phyloP scores from a whole-genome alignment of 2,329 filamentous ascomycete species.

The Venturia aucupariae region DNA sequence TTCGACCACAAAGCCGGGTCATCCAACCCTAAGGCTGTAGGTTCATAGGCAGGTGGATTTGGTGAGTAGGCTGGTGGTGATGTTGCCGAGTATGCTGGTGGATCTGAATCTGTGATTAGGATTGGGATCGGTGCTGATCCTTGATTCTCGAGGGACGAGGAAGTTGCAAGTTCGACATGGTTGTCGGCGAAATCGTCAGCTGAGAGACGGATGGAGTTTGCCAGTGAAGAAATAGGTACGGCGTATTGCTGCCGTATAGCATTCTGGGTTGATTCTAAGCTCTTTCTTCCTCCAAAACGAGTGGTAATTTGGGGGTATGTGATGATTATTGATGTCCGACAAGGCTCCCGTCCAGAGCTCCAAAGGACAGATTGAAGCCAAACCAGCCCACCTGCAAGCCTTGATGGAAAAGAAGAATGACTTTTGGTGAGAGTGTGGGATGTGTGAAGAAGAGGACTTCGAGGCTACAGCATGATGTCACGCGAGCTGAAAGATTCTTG shows the following conservation, averaged over 20 bases:
- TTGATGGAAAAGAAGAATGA: not conserved
- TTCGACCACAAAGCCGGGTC: not conserved
- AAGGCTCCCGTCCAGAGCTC: constrained; percentile 1
- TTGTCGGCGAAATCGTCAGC: constrained; percentile 13
- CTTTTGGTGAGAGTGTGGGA: not conserved
- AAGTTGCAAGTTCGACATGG: not conserved
- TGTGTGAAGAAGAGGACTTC: not conserved
- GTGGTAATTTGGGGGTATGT: not conserved
- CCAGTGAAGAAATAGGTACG: constrained; percentile 12
- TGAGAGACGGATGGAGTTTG: not conserved
- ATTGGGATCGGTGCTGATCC: not conserved
- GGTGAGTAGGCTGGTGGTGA: constrained; percentile 9
- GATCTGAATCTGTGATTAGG: not conserved
- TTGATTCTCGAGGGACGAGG: not conserved
- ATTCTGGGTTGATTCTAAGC: not conserved
- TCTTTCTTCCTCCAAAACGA: not conserved
- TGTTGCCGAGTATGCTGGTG: constrained; percentile 5
- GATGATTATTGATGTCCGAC: not conserved
- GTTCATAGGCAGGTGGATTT: not conserved
- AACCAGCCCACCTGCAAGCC: not conserved
- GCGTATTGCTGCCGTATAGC: constrained; percentile 15
- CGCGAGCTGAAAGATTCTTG: not conserved
- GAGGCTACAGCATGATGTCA: constrained; percentile 9
- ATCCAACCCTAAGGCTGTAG: not conserved
- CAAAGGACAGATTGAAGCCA: not conserved